Evolutionary conservation across 164 flowering plant species (phyloP).

Genomic region (Aristolochia contorta): DNA sequence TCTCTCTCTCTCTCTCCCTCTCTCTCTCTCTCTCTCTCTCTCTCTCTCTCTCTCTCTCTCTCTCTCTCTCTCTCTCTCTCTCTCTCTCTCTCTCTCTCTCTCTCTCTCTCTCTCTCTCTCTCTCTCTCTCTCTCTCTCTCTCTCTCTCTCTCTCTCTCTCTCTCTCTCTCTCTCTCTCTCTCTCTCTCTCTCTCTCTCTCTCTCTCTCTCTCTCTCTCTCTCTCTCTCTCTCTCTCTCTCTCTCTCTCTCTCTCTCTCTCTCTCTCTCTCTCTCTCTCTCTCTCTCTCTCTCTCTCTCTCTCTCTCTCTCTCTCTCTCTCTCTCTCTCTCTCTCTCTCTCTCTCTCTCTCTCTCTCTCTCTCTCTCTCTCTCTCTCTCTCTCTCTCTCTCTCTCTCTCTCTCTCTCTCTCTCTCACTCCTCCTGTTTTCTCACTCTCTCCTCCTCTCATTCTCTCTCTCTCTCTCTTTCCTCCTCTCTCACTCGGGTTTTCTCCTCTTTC

Average conservation of each 20-base stretch:
- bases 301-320: background rate
- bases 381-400: background rate
- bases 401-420: background rate
- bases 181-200: background rate
- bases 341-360: background rate
- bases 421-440: background rate
- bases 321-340: background rate
- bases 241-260: background rate
- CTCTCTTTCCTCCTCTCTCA: no score
- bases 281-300: background rate
- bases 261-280: background rate
- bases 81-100: no score
- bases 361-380: background rate
- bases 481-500: background rate
- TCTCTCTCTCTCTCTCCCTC: no score
- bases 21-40: background rate
- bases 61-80: no score
- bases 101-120: no score
- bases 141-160: background rate
- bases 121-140: background rate
- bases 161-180: background rate
- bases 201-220: background rate
- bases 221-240: background rate
- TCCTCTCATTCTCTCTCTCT: background rate
- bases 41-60: no score